Conservation (phyloP, 176 grass and related monocot species). For the Eragrostis curvula region DNA sequence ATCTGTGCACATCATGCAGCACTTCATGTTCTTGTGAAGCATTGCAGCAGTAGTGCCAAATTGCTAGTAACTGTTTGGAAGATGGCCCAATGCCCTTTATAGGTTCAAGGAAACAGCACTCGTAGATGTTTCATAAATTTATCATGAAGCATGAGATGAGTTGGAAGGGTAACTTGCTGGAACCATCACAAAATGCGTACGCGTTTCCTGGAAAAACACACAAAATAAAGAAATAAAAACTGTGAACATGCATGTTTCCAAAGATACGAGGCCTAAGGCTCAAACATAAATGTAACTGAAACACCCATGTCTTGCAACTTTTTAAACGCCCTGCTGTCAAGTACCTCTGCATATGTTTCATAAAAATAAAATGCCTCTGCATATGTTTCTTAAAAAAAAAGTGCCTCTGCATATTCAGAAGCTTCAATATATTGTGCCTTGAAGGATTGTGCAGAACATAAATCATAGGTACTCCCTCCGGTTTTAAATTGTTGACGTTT, state of each 20-base stretch:
- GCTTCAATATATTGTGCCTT: too few relatives aligned
- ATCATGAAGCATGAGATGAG: neutral
- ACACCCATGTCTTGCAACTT: neutral
- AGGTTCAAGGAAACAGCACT: neutral
- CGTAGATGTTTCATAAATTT: neutral
- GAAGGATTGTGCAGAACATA: neutral
- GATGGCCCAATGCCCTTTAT: neutral
- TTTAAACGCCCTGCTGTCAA: neutral
- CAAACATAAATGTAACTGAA: neutral
- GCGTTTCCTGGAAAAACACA: too few relatives aligned
- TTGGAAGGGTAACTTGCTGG: neutral
- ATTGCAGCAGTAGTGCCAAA: neutral
- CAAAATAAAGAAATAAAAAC: too few relatives aligned
- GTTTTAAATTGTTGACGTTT: too few relatives aligned
- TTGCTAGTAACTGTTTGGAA: neutral
- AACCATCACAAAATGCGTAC: too few relatives aligned
- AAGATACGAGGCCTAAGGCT: neutral
- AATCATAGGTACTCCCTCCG: constrained; percentile 3
- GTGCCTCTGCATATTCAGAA: too few relatives aligned
- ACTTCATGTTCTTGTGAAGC: neutral
- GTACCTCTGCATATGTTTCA: neutral
- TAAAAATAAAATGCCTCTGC: too few relatives aligned
- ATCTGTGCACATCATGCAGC: neutral
- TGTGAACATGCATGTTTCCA: too few relatives aligned
- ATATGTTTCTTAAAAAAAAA: too few relatives aligned